Percentiles rank a stretch among this genome's conserved stretches.
Evolutionary conservation across 2,329 filamentous ascomycete genomes (phyloP).

Genomic region (Tolypocladium sp.): DNA sequence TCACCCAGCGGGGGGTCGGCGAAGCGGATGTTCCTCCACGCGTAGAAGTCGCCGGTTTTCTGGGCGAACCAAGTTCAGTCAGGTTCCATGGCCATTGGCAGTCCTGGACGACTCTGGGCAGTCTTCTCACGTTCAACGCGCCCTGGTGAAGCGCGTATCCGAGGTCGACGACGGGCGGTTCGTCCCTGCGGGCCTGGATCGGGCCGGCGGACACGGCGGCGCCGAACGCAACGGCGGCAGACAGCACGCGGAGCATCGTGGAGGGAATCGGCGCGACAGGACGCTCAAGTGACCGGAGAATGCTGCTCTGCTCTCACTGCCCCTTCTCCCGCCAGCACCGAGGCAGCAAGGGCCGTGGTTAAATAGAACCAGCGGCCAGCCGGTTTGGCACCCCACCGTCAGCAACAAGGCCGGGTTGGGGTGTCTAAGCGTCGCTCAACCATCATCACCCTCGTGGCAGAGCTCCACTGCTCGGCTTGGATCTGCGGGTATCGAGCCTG

Average conservation of each 20-base stretch:
- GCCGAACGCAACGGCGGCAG: background rate
- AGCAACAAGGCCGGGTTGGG: background rate
- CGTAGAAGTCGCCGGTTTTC: slow-evolving; percentile 19
- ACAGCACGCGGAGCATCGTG: background rate
- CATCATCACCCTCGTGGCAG: background rate
- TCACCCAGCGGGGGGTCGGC: slow-evolving; percentile 21
- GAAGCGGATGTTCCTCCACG: slow-evolving; percentile 26
- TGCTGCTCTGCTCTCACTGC: background rate
- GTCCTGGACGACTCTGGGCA: background rate
- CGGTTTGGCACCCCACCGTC: background rate
- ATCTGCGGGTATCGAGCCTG: background rate
- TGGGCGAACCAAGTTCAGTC: background rate
- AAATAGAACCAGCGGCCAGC: background rate
- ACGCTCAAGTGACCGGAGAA: background rate
- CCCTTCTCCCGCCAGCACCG: background rate
- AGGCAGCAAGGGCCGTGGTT: background rate
- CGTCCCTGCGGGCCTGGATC: background rate
- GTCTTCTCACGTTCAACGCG: background rate
- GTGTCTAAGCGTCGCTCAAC: background rate
- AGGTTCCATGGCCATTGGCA: background rate
- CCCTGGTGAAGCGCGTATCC: slow-evolving; percentile 7
- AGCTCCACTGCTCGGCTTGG: background rate
- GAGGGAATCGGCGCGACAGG: background rate
- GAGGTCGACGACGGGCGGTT: slow-evolving; percentile 4
- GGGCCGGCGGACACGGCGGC: background rate